Conservation (phyloP, 2,329 filamentous ascomycete species). For the Aureobasidium mangrovei region DNA sequence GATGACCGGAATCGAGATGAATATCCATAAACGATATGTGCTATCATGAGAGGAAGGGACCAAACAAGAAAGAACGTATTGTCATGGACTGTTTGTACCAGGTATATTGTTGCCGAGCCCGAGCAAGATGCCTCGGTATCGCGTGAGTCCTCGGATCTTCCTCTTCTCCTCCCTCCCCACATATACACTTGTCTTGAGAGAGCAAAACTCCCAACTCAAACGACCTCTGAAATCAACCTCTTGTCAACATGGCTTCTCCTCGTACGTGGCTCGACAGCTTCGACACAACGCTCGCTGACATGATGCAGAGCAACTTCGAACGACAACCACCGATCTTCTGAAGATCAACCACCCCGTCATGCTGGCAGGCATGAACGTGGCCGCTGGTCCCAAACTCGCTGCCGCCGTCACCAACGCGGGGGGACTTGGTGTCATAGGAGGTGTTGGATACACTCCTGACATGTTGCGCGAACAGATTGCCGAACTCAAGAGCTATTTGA, state of each 20-base stretch:
- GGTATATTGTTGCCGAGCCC: not conserved
- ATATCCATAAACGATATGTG: too few relatives aligned
- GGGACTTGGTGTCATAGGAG: conserved; percentile 91
- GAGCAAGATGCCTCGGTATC: conserved; percentile 5
- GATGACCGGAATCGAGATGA: too few relatives aligned
- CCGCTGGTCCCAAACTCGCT: conserved; percentile 89
- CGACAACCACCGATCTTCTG: conserved; percentile 87
- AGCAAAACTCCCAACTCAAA: conserved; percentile 12
- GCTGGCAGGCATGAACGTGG: conserved; percentile 98
- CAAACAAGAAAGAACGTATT: too few relatives aligned
- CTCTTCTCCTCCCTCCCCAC: conserved; percentile 2
- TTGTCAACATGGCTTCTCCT: conserved; percentile 60
- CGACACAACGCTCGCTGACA: conserved; percentile 22
- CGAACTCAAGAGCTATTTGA: conserved; percentile 81
- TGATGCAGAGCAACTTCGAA: conserved; percentile 71
- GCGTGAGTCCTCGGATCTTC: conserved; percentile 9
- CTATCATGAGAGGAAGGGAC: too few relatives aligned
- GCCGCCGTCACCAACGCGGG: conserved; percentile 96
- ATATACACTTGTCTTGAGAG: not conserved
- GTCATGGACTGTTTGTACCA: too few relatives aligned
- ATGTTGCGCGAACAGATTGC: conserved; percentile 94
- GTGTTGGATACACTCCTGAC: conserved; percentile 90
- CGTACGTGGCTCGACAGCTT: conserved; percentile 48
- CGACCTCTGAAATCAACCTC: conserved; percentile 1
- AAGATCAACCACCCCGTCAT: conserved; percentile 96